Evolutionary conservation across 2,329 filamentous ascomycete genomes (phyloP), one percentile per base, ranked within the genome.

Genomic region (Calonectria montana): DNA sequence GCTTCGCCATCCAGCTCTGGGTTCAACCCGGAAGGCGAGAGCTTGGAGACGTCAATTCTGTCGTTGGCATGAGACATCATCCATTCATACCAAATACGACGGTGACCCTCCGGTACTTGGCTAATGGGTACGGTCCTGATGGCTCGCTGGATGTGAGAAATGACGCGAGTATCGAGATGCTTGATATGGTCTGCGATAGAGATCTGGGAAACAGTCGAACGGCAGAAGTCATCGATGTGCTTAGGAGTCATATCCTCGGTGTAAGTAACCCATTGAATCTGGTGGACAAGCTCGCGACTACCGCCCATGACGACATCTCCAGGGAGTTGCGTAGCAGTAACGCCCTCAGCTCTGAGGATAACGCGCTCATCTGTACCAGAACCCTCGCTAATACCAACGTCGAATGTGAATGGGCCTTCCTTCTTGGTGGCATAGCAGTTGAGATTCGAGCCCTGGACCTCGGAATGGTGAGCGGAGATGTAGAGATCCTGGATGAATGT

Each of bases 41-140:
- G 53, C 21, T 61, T 59, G 10, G 65, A 70, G 18, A 61, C 39
- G 31, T 65, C 61, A n/a, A 45, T 41, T 23, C 31, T 70, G 31
- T 70, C 50, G 27, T 37, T 43, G 16, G 50, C 31, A 62, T 67
- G 63, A 16, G 61, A 29, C 45, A 65, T 55, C 67, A 70, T 70
- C 67, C 67, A 70, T 27, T 70, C 48, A 35, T 70, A 62, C 67
- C 67, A 70, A 23, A 57, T 55, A 23, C 63, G 67, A 31, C 63
- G 67, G 43, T 65, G 62, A 25, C 53, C 67, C 16, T 57, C 55
- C 3, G 61, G 25, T 10, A 70, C 53, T 31, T 65, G 50, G 2
- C 53, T 27, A 16, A 55, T 53, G 23, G 48, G 61, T 6, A 70
- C 41, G 4, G 37, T 41, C 43, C 61, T 70, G 48, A 70, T 45